Percentiles rank a stretch among this genome's conserved stretches.
phyloP scores from a whole-genome alignment of 2,329 filamentous ascomycete species.

The Alternaria novae-zelandiae region DNA sequence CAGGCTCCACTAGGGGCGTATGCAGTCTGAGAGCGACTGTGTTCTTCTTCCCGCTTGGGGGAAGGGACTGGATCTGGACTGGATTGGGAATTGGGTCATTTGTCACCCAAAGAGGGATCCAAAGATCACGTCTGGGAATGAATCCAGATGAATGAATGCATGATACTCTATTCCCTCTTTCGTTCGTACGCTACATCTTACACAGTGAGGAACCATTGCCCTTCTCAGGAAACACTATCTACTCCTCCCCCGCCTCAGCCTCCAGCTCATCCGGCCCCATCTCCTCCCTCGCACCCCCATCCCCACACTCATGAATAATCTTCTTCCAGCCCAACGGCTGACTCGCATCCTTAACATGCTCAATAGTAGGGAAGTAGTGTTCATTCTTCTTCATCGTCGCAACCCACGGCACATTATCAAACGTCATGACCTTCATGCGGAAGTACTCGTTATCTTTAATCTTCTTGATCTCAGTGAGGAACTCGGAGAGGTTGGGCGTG shows the following conservation, averaged over 20 bases:
- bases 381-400: conserved; percentile 99
- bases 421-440: conserved; percentile 94
- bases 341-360: conserved; percentile 65
- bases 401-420: conserved; percentile 99
- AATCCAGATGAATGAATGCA: background rate
- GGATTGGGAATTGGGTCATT: background rate
- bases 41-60: background rate
- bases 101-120: background rate
- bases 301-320: conserved; percentile 60
- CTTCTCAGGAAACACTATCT: background rate
- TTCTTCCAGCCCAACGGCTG: conserved; percentile 64
- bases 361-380: conserved; percentile 81
- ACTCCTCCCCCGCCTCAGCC: conserved; percentile 31
- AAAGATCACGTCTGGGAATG: background rate
- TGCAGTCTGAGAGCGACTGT: background rate
- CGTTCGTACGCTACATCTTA: background rate
- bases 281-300: conserved; percentile 44
- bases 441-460: conserved; percentile 99
- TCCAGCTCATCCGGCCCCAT: conserved; percentile 36
- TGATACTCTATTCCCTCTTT: background rate
- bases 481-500: conserved; percentile 81
- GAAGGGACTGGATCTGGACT: background rate
- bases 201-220: background rate
- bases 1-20: background rate
- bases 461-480: conserved; percentile 79